Evolutionary conservation across 2,329 filamentous ascomycete species (phyloP), one percentile per base, ranked within the genome.

Genomic region (Penicillium sp.): DNA sequence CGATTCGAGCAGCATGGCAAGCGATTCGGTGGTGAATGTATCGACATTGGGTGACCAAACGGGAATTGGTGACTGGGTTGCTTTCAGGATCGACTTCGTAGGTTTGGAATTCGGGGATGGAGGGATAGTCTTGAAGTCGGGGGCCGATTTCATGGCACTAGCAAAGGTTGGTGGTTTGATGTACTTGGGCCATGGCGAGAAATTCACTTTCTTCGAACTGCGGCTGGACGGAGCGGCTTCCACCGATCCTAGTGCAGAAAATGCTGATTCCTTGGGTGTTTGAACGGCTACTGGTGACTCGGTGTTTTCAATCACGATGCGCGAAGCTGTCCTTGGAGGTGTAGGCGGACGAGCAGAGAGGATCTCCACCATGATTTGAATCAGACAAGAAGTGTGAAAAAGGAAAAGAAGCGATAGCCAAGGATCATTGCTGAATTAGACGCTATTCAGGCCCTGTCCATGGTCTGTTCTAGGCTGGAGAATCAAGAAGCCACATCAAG

Each of bases 1-100:
- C 0, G 90, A 95, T 65, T 96, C 89, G 61, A 97, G 77, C 87
- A 97, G 94, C 65, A 85, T 85, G 61, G 83, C 82, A 55, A 96
- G 86, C 38, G 83, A 87, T 43, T 82, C 78, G 59, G 79, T 77
- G 26, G 76, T 80, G 62, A 77, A 80, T 56, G 74, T 71, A 74
- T 73, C 74, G 71, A 70, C 72, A 61, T 76, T 66, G 60, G 72
- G 60, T 74, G 72, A 65, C 76, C 74, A 59, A 80, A 73, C 68
- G 59, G 61, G 74, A 42, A 64, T 71, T 47, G 67, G 74, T 57
- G 67, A 64, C 73, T 76, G 69, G 72, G 80, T 72, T 22, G 85
- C 81, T 72, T 99, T 99, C 57, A 99, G 81, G 51, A 99, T 99
- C 4, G 86, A 88, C 66, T 87, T 88, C n/a, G 81, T 71, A 6